Percentiles rank a stretch among this genome's conserved stretches.
Evolutionary conservation across 306 rosid species (phyloP).

Genomic region (Heteromeles arbutifolia): DNA sequence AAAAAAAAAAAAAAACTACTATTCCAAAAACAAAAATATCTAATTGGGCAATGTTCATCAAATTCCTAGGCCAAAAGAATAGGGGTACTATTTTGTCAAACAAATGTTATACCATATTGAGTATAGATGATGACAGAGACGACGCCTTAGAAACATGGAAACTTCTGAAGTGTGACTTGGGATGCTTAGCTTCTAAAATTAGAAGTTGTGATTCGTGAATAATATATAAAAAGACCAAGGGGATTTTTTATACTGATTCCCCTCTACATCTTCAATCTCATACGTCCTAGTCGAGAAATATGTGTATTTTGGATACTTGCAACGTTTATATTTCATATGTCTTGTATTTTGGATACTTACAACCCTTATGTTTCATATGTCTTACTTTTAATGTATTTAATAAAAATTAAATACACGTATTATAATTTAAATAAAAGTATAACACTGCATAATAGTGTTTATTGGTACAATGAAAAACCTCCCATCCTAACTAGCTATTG

Average conservation of each 20-base stretch:
- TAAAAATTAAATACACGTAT: no score
- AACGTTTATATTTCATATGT: no score
- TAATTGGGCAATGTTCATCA: neutral
- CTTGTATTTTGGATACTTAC: neutral
- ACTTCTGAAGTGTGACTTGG: neutral
- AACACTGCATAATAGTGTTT: no score
- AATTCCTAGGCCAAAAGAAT: neutral
- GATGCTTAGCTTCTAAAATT: neutral
- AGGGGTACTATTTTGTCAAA: neutral
- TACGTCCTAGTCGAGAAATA: neutral
- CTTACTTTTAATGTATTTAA: no score
- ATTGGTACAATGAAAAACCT: no score
- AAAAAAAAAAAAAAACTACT: neutral
- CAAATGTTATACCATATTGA: neutral
- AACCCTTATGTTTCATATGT: no score
- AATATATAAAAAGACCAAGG: no score
- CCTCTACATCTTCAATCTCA: neutral
- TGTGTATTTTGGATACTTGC: neutral
- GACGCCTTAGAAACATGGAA: neutral
- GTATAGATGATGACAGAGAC: neutral
- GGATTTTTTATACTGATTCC: no score
- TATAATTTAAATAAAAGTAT: no score
- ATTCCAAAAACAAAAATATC: neutral
- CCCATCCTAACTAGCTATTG: no score
- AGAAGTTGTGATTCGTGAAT: neutral